Conservation (phyloP, 768 basidiomycete species). For the Rhizopogon salebrosus region DNA sequence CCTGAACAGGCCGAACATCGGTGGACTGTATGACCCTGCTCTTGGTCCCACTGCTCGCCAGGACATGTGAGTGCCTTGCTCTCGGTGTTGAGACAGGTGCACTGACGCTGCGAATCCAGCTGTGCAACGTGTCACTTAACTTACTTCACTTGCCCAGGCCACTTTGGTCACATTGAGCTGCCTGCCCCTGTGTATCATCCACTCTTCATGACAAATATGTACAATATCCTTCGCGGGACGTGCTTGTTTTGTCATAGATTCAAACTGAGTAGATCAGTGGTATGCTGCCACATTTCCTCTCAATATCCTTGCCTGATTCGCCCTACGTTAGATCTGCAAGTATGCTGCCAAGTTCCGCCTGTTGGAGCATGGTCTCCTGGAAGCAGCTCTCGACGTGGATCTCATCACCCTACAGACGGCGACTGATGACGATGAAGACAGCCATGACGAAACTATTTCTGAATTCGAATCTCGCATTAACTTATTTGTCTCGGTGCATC, state of each 20-base stretch:
- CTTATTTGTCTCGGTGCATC: slow-evolving; percentile 55
- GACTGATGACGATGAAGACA: slow-evolving; percentile 30
- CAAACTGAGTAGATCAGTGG: slow-evolving; percentile 71
- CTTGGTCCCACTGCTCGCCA: slow-evolving; percentile 85
- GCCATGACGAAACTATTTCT: slow-evolving; percentile 51
- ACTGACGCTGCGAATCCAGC: slow-evolving; percentile 36
- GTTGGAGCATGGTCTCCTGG: slow-evolving; percentile 83
- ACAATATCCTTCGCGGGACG: slow-evolving; percentile 76
- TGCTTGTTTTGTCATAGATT: slow-evolving; percentile 96
- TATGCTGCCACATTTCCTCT: slow-evolving; percentile 30
- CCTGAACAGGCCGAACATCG: slow-evolving; percentile 84
- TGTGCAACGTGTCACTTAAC: slow-evolving; percentile 91
- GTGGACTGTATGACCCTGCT: slow-evolving; percentile 93
- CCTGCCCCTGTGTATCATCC: slow-evolving; percentile 96
- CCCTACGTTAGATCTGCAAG: slow-evolving; percentile 57
- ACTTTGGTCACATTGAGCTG: slow-evolving; percentile 96
- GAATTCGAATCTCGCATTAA: slow-evolving; percentile 61
- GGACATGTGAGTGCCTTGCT: slow-evolving; percentile 69
- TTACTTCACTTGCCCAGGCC: slow-evolving; percentile 94
- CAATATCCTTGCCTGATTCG: background rate
- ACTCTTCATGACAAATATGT: slow-evolving; percentile 89
- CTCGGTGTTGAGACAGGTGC: background rate
- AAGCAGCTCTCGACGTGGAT: slow-evolving; percentile 75
- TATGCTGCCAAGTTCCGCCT: slow-evolving; percentile 83
- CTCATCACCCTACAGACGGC: slow-evolving; percentile 46